Base-by-base conservation (phyloP, 805 yeast species). In the Wickerhamiella brachini region DNA sequence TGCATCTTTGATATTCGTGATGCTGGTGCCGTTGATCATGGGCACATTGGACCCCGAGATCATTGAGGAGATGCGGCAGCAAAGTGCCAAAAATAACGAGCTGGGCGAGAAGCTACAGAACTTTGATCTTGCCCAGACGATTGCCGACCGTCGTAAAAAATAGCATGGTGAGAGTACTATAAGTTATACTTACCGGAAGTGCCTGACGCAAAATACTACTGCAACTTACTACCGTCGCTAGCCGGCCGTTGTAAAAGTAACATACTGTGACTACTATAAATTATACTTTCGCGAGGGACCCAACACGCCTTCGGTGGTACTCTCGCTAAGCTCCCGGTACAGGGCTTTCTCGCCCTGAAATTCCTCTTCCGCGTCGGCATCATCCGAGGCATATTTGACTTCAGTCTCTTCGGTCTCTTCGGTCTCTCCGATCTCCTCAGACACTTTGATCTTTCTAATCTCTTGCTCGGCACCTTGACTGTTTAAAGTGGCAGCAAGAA, bases 1-100 rank as follows among this genome's bases (percentile, higher is more conserved):
- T 24, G 63, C 51, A 1, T 58, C 68, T 9, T 53, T 68, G 47
- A 61, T 57, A 10, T 52, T 66, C 54, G 68, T 67, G 18, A 55
- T 65, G 15, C 60, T 57, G 13, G 45, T 68, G 45, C 72, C 72
- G 2, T 56, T 57, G 29, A 26, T 65, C 50, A 52, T 61, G 44
- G 61, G 52, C 31, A 56, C 52, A 47, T 50, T 68, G 41, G 71
- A 68, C 48, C 69, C 68, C 5, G 72, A 57, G 48, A 54, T 62
- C 10, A 50, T 68, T 38, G 59, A 60, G 54, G 68, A 59, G 60
- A 48, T 58, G 56, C 68, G 62, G 57, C 61, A 49, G 54, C 54
- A 50, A 41, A 62, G 49, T 53, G 55, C 50, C 52, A 54, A n/a
- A 52, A 51, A 45, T 45, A 56, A 53, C 17, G 57, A 56, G 15